Base-by-base conservation (phyloP, 2,329 filamentous ascomycete species). In the Calonectria hongkongensis region DNA sequence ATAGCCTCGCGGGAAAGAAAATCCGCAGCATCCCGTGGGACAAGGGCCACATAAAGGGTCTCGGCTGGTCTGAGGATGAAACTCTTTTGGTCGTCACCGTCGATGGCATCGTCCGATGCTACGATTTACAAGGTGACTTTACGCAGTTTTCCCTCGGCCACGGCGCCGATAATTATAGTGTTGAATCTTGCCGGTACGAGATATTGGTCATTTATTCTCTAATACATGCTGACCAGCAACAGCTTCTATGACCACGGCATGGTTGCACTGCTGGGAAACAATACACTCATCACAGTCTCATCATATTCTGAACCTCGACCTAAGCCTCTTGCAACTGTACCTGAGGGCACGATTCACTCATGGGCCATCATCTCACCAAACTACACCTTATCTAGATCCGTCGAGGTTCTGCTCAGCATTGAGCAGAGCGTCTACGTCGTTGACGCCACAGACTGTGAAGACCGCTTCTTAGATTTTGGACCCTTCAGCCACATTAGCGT, bases 1-100 rank as follows among this genome's bases (percentile, higher is more conserved):
- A 98, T 87, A 98, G 94, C 82, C 96, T 94, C 83, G 93, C 97
- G 13, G 97, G 97, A 67, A 97, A 95, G 87, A 91, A 95, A 71
- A 93, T 99, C 74, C 93, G 93, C 79, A 92, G 91, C 81, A 95
- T 98, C 76, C 91, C 94, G 82, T 98, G 96, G 96, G 96, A 98
- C 79, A 95, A 96, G 85, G 95, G 95, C 56, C 88, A 92, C 3
- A 94, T 99, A 81, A 94, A 93, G 83, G 95, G 95, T 2, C 89
- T 99, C 25, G 97, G 97, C 41, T 99, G 97, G 97, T 98, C 96
- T 25, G 96, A 98, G 80, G 95, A 98, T 76, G 97, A 99, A 87
- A 94, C 94, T 82, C 89, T 99, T 58, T 87, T 99, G 4, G 94
- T 98, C 0, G 92, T 98, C 65, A 95, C 95, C 12, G 91, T 94